Evolutionary conservation across 257 asterid genomes (phyloP).

Genomic region (Leptodermis oblonga): DNA sequence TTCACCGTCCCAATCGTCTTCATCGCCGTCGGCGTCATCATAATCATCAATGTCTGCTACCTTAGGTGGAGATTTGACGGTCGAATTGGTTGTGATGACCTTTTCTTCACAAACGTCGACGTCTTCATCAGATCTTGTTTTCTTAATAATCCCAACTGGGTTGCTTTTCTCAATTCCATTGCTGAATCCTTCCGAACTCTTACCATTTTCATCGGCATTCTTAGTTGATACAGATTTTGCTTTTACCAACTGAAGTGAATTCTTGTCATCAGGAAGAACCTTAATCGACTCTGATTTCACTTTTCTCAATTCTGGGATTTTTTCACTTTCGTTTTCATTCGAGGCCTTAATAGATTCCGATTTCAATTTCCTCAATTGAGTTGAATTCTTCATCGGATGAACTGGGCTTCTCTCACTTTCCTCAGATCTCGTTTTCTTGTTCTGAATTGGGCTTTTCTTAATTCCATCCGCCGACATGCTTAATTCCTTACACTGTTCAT

Average conservation of each 20-base stretch:
- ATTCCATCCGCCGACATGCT: slow-evolving; percentile 30
- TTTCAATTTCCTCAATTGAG: slow-evolving; percentile 28
- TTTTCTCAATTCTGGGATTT: slow-evolving; percentile 16
- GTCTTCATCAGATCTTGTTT: slow-evolving; percentile 46
- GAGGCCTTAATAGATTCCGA: slow-evolving; percentile 26
- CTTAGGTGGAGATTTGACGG: slow-evolving; percentile 25
- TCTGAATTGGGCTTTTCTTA: slow-evolving; percentile 38
- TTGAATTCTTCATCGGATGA: not conserved
- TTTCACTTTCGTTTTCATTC: slow-evolving; percentile 20
- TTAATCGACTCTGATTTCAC: slow-evolving; percentile 18
- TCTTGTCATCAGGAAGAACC: slow-evolving; percentile 14
- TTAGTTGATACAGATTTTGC: slow-evolving; percentile 20
- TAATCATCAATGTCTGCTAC: slow-evolving; percentile 19
- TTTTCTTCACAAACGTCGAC: slow-evolving; percentile 52
- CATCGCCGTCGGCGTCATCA: slow-evolving; percentile 24
- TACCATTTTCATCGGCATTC: slow-evolving; percentile 16
- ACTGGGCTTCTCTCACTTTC: not conserved
- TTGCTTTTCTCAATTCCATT: slow-evolving; percentile 9
- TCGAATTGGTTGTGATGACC: slow-evolving; percentile 39
- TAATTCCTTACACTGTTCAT: slow-evolving; percentile 33
- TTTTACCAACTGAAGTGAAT: slow-evolving; percentile 28
- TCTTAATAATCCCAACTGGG: slow-evolving; percentile 16
- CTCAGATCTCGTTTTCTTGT: slow-evolving; percentile 37
- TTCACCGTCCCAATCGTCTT: slow-evolving; percentile 25
- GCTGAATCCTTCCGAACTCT: slow-evolving; percentile 2